phyloP scores from a whole-genome alignment of 2,329 filamentous ascomycete species.

The Cladophialophora exuberans region DNA sequence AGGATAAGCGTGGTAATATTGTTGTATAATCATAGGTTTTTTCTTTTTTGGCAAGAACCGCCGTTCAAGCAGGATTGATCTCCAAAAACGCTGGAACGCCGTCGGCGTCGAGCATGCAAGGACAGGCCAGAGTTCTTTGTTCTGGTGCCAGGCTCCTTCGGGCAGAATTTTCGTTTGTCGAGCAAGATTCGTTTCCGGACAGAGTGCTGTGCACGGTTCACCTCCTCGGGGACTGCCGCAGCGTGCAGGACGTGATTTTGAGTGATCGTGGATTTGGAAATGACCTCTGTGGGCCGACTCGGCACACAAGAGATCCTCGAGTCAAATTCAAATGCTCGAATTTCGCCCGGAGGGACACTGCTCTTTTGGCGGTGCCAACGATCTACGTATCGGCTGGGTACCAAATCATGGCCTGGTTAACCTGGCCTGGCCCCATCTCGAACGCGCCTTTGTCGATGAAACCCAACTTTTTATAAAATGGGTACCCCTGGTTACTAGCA shows the following conservation, averaged over 20 bases:
- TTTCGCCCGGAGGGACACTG: background rate
- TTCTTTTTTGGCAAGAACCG: background rate
- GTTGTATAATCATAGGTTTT: background rate
- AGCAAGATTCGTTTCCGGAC: background rate
- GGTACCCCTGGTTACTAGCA: constrained; percentile 33
- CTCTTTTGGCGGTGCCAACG: too few relatives aligned
- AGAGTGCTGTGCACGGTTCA: background rate
- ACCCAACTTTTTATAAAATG: constrained; percentile 37
- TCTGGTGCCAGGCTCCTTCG: background rate
- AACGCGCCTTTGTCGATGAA: constrained; percentile 33
- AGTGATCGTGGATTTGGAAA: background rate
- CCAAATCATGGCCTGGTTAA: constrained; percentile 23
- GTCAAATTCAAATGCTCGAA: background rate
- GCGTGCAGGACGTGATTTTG: too few relatives aligned
- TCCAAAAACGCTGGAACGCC: too few relatives aligned
- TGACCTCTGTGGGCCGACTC: background rate
- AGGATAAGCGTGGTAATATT: background rate
- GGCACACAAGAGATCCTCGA: background rate
- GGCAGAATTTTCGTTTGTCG: background rate
- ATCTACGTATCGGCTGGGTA: constrained; percentile 9
- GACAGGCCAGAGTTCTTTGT: background rate
- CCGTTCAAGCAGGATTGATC: background rate
- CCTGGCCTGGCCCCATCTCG: constrained; percentile 9
- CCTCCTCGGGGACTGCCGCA: too few relatives aligned
- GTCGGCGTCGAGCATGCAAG: background rate